These are phyloP conservation scores for Wallacemonas collosoma DNA, from an alignment of 208 protist species.

Conservation along the genomic window DNA sequence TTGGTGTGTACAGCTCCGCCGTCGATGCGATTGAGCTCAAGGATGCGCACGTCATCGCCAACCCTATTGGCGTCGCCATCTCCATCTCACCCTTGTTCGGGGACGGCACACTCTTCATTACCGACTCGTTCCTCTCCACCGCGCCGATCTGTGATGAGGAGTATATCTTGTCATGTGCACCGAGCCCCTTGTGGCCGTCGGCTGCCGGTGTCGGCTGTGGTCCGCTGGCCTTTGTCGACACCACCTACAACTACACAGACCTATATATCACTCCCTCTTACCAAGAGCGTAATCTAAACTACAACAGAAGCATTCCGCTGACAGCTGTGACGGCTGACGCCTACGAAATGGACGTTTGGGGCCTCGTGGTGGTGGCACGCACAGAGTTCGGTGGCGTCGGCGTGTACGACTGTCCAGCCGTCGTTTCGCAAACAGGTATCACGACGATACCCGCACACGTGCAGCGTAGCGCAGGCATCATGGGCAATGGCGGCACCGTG, in stretches of 20 bases:
- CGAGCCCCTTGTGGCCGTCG: conserved; percentile 11
- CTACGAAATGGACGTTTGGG: conserved; percentile 8
- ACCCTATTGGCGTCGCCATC: conserved; percentile 36
- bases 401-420: neutral
- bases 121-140: conserved; percentile 26
- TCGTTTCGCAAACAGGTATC: neutral
- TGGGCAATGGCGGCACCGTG: conserved; percentile 21
- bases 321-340: conserved; percentile 11
- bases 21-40: conserved; percentile 27
- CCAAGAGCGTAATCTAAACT: conserved; percentile 23
- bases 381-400: conserved; percentile 13
- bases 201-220: conserved; percentile 14
- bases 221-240: conserved; percentile 29
- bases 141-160: conserved; percentile 20
- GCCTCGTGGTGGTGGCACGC: neutral
- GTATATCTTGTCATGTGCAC: conserved; percentile 22
- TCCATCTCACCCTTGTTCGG: conserved; percentile 20
- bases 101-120: conserved; percentile 19
- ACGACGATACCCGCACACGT: neutral
- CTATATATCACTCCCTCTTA: conserved; percentile 35
- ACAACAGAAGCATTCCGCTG: conserved; percentile 24
- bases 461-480: conserved; percentile 28
- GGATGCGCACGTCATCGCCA: conserved; percentile 35
- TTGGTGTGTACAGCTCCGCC: conserved; percentile 44
- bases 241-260: conserved; percentile 28